These are phyloP conservation scores for Microstegium vimineum DNA, from an alignment of 176 grass and related monocot species.

Conservation along the genomic window DNA sequence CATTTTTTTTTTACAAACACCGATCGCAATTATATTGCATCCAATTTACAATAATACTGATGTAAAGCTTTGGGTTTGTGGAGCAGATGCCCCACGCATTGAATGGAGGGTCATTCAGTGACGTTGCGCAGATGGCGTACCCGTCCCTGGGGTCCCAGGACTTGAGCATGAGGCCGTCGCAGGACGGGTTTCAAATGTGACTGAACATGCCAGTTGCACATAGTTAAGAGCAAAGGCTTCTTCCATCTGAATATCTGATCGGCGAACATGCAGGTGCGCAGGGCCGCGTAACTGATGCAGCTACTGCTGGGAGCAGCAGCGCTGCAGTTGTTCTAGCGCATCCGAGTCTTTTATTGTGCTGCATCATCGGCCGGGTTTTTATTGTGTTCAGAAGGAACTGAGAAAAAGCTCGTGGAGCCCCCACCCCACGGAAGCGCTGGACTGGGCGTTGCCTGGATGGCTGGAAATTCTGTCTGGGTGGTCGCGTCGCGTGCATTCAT, in stretches of 20 bases:
- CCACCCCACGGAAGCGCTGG: not conserved
- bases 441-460: not conserved
- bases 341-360: not conserved
- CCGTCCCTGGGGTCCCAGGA: constrained; percentile 41
- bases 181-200: constrained; percentile 64
- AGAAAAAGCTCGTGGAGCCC: constrained; percentile 14
- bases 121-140: constrained; percentile 55
- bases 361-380: constrained; percentile 13
- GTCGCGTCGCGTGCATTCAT: constrained; percentile 17
- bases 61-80: not conserved
- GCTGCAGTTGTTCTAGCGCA: not conserved
- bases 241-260: constrained; percentile 6
- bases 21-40: not conserved
- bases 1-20: no score
- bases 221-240: constrained; percentile 3
- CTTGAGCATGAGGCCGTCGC: constrained; percentile 51
- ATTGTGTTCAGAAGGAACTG: constrained; percentile 34
- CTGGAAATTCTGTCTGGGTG: constrained; percentile 35
- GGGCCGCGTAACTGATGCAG: constrained; percentile 24
- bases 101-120: constrained; percentile 49
- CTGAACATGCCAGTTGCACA: constrained; percentile 17
- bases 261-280: not conserved
- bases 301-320: not conserved
- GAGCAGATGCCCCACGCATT: constrained; percentile 58
- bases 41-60: not conserved